Base-by-base conservation (phyloP, 2,329 filamentous ascomycete genomes). In the Nothopassalora personata region DNA sequence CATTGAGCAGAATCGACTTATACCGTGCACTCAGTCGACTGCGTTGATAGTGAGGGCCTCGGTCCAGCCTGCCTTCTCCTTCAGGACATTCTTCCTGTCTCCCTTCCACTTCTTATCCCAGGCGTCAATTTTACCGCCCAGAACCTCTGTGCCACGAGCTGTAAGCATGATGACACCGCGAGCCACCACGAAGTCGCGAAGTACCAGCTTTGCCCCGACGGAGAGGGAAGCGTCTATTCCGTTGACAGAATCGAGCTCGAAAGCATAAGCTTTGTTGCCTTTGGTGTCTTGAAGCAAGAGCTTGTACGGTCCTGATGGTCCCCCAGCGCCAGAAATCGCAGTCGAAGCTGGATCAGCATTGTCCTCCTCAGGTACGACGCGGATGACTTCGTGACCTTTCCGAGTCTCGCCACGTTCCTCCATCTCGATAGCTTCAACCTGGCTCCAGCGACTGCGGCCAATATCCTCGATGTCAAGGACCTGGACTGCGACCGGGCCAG, bases 401-500 rank as follows among this genome's bases (percentile, higher is more conserved):
- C 82, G 90, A 64, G 79, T 83, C 75, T 93, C 89, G 0, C 90
- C 90, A 11, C 88, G 81, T 68, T 88, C 85, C 48, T 86, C 79
- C 47, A 86, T 83, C 73, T 93, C 89, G 6, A 94, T 84, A 34
- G 86, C 85, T 72, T 97, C 91, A 33, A 96, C 83, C 73, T 97
- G 91, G 64, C 90, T 87, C 90, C 92, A 96, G 54, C 88, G 83
- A 67, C 88, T 91, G 54, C 83, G 81, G 1, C 86, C 83, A 19
- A 97, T 81, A 70, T 97, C 92, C 70, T 96, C 88, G 7, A 97
- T 80, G 67, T 95, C 91, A 1, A 96, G 77, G 0, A 97, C 83
- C 73, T 97, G 94, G 1, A 94, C 87, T 3, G 87, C 79, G 0
- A 93, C 79, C 33, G 90, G 83, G 1, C 80, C 80, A 0, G 76